phyloP scores from a whole-genome alignment of 305 asterid genomes.

The Galium porrigens region DNA sequence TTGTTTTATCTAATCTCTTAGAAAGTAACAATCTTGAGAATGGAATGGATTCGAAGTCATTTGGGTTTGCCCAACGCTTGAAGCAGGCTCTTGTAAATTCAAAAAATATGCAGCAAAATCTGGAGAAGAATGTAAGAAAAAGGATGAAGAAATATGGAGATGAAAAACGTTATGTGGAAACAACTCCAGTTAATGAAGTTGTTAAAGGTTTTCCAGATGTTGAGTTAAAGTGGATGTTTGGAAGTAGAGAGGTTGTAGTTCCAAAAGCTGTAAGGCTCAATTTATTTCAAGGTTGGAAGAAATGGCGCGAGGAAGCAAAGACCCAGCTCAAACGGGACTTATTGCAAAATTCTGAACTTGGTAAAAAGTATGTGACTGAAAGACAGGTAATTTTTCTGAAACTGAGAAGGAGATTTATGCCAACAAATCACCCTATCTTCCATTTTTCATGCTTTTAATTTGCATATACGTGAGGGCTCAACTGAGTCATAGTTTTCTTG shows the following conservation, averaged over 20 bases:
- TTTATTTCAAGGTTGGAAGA: slow-evolving; percentile 76
- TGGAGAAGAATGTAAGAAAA: slow-evolving; percentile 53
- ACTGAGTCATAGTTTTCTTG: neutral
- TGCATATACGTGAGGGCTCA: neutral
- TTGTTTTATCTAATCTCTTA: slow-evolving; percentile 43
- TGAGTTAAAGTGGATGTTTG: slow-evolving; percentile 90
- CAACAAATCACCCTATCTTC: neutral
- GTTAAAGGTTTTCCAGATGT: slow-evolving; percentile 77
- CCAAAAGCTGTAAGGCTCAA: slow-evolving; percentile 59
- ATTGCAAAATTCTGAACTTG: slow-evolving; percentile 57
- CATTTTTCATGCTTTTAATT: neutral
- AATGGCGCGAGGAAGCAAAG: slow-evolving; percentile 78
- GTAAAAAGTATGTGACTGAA: slow-evolving; percentile 71
- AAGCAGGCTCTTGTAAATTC: slow-evolving; percentile 54
- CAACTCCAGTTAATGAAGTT: slow-evolving; percentile 61
- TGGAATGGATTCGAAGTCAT: slow-evolving; percentile 31
- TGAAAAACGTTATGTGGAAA: slow-evolving; percentile 52
- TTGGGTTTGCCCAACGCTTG: slow-evolving; percentile 50
- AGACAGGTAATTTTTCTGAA: slow-evolving; percentile 52
- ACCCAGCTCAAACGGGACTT: slow-evolving; percentile 46
- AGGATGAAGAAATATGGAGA: slow-evolving; percentile 57
- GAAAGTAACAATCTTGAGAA: slow-evolving; percentile 38
- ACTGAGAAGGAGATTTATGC: neutral
- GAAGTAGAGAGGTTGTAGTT: slow-evolving; percentile 52
- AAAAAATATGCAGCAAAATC: slow-evolving; percentile 55